phyloP scores from a whole-genome alignment of 2,329 filamentous ascomycete species.

The Fusarium incarnatum region DNA sequence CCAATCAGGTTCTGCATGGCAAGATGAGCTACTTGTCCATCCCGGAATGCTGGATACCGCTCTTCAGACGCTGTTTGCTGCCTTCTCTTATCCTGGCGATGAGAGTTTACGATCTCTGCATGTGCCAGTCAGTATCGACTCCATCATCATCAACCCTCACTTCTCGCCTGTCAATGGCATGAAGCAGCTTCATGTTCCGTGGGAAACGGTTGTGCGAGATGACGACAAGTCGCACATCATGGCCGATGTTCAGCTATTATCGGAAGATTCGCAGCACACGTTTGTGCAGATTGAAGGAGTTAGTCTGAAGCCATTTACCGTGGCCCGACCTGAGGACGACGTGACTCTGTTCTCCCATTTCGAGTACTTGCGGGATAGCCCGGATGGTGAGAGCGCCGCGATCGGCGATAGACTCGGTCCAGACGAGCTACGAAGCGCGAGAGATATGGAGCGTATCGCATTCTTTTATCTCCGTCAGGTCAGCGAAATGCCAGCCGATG shows the following conservation, averaged over 20 bases:
- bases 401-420: background rate
- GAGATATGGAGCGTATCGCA: background rate
- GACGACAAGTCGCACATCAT: background rate
- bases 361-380: background rate
- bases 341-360: background rate
- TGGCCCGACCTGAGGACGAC: background rate
- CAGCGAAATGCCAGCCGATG: background rate
- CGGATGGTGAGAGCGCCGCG: background rate
- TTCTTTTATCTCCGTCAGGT: background rate
- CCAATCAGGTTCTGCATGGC: background rate
- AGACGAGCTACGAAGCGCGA: rapidly evolving
- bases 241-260: background rate
- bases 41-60: background rate
- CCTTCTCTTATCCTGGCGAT: background rate
- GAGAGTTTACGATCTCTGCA: background rate
- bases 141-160: background rate
- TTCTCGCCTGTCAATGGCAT: no score
- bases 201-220: background rate
- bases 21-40: background rate
- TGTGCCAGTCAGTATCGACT: background rate
- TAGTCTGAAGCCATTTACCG: background rate
- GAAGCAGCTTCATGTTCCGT: background rate
- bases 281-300: background rate
- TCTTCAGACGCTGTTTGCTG: background rate
- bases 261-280: rapidly evolving